phyloP scores from a whole-genome alignment of 805 yeast species.

The Cyberlindnera xishuangbannaensis region DNA sequence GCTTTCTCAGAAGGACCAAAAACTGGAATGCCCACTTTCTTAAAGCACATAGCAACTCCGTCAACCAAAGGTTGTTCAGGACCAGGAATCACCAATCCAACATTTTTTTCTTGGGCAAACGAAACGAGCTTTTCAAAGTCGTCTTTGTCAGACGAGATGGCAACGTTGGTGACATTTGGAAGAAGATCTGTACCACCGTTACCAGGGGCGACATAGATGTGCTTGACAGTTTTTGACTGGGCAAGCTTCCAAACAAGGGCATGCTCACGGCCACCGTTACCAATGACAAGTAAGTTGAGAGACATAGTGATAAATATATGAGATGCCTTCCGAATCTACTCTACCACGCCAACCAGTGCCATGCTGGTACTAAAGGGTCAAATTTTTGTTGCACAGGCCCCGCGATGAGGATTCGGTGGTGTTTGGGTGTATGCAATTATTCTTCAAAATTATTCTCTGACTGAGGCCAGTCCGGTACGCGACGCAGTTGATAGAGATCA shows the following conservation, averaged over 20 bases:
- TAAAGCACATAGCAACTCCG: constrained; percentile 72
- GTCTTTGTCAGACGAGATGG: constrained; percentile 55
- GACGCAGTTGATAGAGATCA: not conserved
- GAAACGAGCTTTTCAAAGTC: constrained; percentile 66
- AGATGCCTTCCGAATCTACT: too few relatives aligned
- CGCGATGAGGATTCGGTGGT: constrained; percentile 1
- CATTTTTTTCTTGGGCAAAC: constrained; percentile 63
- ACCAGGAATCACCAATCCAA: constrained; percentile 86
- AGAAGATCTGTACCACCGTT: constrained; percentile 81
- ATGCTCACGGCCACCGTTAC: constrained; percentile 99
- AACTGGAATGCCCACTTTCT: constrained; percentile 84
- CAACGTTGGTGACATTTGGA: constrained; percentile 60
- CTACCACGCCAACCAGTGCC: too few relatives aligned
- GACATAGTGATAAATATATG: constrained; percentile 16
- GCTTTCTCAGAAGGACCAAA: constrained; percentile 94
- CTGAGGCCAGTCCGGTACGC: too few relatives aligned
- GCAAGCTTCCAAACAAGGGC: constrained; percentile 89
- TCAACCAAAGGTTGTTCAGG: constrained; percentile 99
- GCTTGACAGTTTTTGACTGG: constrained; percentile 66
- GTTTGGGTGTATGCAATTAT: constrained; percentile 2
- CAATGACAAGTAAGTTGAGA: constrained; percentile 74
- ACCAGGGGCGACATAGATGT: constrained; percentile 91
- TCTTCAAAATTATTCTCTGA: not conserved
- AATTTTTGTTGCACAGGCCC: not conserved
- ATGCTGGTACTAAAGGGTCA: not conserved